A percentile compares a stretch with the other conserved stretches of the same genome.
Evolutionary conservation across 78 protist species (phyloP).

Genomic region (Isochrysis galbana): DNA sequence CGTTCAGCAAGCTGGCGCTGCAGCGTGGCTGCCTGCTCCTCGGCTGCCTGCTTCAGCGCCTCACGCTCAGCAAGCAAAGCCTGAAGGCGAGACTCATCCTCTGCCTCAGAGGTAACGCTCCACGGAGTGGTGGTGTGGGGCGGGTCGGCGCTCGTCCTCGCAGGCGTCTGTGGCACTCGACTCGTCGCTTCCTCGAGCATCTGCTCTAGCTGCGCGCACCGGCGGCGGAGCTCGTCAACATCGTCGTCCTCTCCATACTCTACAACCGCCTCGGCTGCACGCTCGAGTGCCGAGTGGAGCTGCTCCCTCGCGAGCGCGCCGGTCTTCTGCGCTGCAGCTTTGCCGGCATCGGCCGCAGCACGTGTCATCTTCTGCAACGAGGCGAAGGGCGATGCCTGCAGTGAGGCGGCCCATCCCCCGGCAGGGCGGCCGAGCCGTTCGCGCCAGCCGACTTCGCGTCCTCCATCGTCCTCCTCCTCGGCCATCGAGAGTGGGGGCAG

Average conservation of each 20-base stretch:
- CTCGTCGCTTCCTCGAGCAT: too few relatives aligned
- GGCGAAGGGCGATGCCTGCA: too few relatives aligned
- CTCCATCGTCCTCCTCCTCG: too few relatives aligned
- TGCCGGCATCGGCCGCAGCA: background rate
- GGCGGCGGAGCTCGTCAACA: too few relatives aligned
- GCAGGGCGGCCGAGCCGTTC: too few relatives aligned
- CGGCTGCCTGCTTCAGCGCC: background rate
- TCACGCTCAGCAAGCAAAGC: background rate
- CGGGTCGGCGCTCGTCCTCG: too few relatives aligned
- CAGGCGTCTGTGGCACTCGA: too few relatives aligned
- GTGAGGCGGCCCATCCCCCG: too few relatives aligned
- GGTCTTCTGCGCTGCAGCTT: background rate
- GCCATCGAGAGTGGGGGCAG: too few relatives aligned
- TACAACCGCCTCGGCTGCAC: background rate
- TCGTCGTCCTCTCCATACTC: background rate
- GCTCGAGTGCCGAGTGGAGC: background rate
- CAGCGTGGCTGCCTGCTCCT: background rate
- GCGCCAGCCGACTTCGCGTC: too few relatives aligned
- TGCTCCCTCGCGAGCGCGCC: background rate
- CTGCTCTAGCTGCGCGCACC: too few relatives aligned
- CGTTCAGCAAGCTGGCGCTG: background rate
- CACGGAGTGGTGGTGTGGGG: background rate
- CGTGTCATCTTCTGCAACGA: background rate
- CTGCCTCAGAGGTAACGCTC: background rate
- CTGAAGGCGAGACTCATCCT: background rate